phyloP scores from a whole-genome alignment of 2,329 filamentous ascomycete species.

The Paraconiothyrium sp. region DNA sequence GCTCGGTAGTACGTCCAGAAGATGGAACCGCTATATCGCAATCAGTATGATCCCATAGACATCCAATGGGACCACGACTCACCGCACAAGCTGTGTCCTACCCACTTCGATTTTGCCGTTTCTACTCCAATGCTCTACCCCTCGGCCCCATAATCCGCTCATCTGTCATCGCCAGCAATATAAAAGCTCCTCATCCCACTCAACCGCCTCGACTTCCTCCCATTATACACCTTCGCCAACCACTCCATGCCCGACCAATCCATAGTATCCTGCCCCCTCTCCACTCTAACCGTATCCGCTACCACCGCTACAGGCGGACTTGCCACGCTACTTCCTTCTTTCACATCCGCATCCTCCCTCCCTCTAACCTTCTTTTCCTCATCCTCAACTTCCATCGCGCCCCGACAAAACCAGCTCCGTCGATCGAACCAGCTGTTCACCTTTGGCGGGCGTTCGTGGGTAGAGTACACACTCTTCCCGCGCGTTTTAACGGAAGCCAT shows the following conservation, averaged over 20 bases:
- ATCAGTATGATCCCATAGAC: background rate
- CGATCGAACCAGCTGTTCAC: constrained; percentile 16
- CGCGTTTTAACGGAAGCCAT: background rate
- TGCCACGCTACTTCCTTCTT: background rate
- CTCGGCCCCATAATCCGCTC: background rate
- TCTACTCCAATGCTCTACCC: too few relatives aligned
- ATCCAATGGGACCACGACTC: background rate
- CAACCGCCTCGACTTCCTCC: constrained; percentile 5
- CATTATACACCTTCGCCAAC: constrained; percentile 17
- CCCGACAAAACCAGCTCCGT: constrained; percentile 17
- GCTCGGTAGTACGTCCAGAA: constrained; percentile 7
- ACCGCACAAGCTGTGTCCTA: constrained; percentile 12
- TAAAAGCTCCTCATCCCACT: constrained; percentile 7
- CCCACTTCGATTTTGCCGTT: background rate
- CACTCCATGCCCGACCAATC: constrained; percentile 24
- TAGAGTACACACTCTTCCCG: constrained; percentile 10
- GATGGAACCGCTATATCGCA: background rate
- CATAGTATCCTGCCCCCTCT: constrained; percentile 5
- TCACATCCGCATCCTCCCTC: background rate
- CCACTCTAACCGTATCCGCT: background rate
- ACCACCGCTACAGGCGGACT: background rate
- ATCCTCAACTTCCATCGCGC: constrained; percentile 16
- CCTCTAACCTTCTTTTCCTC: constrained; percentile 10
- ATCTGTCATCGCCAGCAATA: constrained; percentile 6
- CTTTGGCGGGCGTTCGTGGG: background rate